Base-by-base conservation (phyloP, 306 rosid species). In the Cyclanthera cordifolia region DNA sequence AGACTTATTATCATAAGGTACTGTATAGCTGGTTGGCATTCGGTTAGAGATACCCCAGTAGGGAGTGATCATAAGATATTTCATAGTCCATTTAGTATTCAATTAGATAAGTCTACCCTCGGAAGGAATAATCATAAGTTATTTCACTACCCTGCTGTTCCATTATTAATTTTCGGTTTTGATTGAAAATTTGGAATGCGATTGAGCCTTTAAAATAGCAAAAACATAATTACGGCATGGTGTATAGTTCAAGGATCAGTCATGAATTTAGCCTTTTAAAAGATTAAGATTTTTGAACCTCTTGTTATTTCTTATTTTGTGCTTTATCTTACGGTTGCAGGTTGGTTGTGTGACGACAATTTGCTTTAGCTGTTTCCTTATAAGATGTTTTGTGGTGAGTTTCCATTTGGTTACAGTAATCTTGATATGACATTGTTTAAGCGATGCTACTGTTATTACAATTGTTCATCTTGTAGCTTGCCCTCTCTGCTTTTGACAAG, bases 371-470 rank as follows among this genome's bases (percentile, higher is more conserved):
- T 85, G 94, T 74, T 89, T 89, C 83, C 14, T 87, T 78, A 85
- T 89, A 77, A 79, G 96, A 85, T 87, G 96, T 78, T 32, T 55
- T 65, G 69, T 87, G 86, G 96, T 89, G 59, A 85, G 96, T 75
- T 53, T 71, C 43, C 66, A 66, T 73, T 67, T 51, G 72, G 37
- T 58, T 37, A 73, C 23, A 58, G 53, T 69, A 32, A 24, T 66
- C 20, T 47, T 16, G 8, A 47, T 45, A 12, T 32, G 16, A 61
- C 11, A 24, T 9, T 28, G 4, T 28, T 58, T 56, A 69, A 60
- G 23, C 70, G 25, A 50, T 61, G 43, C 1, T 6, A 37, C 43
- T 37, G 43, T 37, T 37, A 37, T 37, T 65, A 41, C 75, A 27
- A 71, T 79, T 71, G 69, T 69, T 73, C 68, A 21, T 23, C 15